These are phyloP conservation scores for Pyrenula aspistea DNA, from an alignment of 495 filamentous ascomycete genomes.

Conservation along the genomic window DNA sequence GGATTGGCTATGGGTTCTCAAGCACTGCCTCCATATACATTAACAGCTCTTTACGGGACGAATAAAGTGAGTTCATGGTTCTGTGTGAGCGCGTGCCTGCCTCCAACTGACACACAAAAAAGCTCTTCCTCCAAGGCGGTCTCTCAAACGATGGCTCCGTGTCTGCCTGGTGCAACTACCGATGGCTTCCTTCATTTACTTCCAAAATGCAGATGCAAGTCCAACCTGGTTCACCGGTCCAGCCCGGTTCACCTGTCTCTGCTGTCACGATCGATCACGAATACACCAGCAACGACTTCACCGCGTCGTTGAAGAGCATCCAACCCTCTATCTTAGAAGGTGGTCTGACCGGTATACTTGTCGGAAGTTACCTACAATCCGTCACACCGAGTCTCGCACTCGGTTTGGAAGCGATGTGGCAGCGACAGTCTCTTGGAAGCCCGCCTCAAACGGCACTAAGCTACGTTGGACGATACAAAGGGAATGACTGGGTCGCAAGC, in stretches of 20 bases:
- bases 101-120: conserved; percentile 4
- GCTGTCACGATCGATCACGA: conserved; percentile 76
- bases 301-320: conserved; percentile 75
- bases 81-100: not conserved
- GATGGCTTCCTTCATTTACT: conserved; percentile 63
- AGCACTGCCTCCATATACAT: conserved; percentile 81
- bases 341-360: conserved; percentile 83
- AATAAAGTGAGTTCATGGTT: conserved; percentile 76
- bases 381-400: conserved; percentile 79
- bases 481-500: conserved; percentile 80
- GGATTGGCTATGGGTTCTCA: conserved; percentile 86
- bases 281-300: conserved; percentile 87
- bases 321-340: conserved; percentile 92
- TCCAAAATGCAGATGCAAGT: conserved; percentile 81
- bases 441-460: conserved; percentile 76
- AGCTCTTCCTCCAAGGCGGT: conserved; percentile 94
- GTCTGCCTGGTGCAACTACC: conserved; percentile 76
- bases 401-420: conserved; percentile 89
- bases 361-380: conserved; percentile 89
- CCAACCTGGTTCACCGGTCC: conserved; percentile 52
- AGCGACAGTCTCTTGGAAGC: conserved; percentile 62
- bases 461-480: conserved; percentile 83
- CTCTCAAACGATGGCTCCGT: conserved; percentile 81
- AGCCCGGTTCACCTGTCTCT: too few relatives aligned
- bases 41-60: conserved; percentile 85